A percentile compares a stretch with the other conserved stretches of the same genome.
Conservation (phyloP, 2,329 filamentous ascomycete genomes). For the Cladosporium sp. region DNA sequence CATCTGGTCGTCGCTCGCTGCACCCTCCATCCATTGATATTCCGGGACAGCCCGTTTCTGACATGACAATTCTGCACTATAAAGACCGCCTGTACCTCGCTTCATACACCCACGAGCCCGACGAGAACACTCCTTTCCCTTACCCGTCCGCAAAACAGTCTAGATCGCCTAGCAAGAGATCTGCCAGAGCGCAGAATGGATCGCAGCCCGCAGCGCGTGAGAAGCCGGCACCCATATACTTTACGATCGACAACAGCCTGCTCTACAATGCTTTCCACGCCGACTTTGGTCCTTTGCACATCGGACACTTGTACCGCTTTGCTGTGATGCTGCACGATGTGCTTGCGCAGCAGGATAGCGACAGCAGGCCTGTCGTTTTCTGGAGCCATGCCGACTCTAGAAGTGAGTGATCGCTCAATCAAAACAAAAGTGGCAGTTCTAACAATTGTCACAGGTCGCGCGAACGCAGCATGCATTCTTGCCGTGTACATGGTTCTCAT, state of each 20-base stretch:
- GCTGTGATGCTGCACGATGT: slow-evolving; percentile 95
- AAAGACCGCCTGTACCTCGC: slow-evolving; percentile 91
- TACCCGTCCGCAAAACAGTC: slow-evolving; percentile 58
- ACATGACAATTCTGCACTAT: slow-evolving; percentile 31
- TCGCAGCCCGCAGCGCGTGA: slow-evolving; percentile 40
- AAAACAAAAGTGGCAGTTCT: slow-evolving; percentile 17
- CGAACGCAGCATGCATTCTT: slow-evolving; percentile 89
- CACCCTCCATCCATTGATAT: slow-evolving; percentile 4
- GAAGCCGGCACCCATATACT: slow-evolving; percentile 75
- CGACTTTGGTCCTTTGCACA: slow-evolving; percentile 95
- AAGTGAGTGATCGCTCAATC: slow-evolving; percentile 55
- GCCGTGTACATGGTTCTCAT: slow-evolving; percentile 99
- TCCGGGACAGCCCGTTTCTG: slow-evolving; percentile 23
- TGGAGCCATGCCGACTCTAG: slow-evolving; percentile 90
- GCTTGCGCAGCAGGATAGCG: slow-evolving; percentile 83
- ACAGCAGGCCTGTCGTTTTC: slow-evolving; percentile 86
- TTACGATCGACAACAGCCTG: slow-evolving; percentile 77
- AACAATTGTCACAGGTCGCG: slow-evolving; percentile 57
- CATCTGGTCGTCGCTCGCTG: not conserved
- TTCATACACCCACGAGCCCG: slow-evolving; percentile 79
- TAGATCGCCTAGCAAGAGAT: slow-evolving; percentile 70
- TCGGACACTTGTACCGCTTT: slow-evolving; percentile 94
- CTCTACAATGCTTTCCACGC: slow-evolving; percentile 98
- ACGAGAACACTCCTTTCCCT: slow-evolving; percentile 77
- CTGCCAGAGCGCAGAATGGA: slow-evolving; percentile 59